Conservation (phyloP, 805 yeast species). For the Hanseniaspora clermontiae region DNA sequence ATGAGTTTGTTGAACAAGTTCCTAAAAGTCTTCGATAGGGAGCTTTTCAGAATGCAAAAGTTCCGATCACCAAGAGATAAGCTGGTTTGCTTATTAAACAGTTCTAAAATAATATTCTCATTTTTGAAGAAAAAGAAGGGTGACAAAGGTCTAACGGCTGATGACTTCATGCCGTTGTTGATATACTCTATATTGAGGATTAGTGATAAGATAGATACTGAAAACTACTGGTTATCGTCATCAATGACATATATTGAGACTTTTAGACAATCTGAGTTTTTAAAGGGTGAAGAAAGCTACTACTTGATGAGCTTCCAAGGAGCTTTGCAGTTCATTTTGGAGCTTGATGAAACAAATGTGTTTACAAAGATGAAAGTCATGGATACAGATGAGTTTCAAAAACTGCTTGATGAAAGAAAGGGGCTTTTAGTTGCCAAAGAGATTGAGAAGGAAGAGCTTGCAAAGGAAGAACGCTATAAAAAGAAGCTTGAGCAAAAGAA, state of each 20-base stretch:
- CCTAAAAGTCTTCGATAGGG: conserved; percentile 55
- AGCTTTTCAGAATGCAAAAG: conserved; percentile 62
- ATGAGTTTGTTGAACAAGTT: conserved; percentile 35
- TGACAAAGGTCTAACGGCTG: conserved; percentile 72
- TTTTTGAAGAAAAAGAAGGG: conserved; percentile 46
- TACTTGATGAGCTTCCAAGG: conserved; percentile 83
- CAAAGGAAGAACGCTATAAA: neutral
- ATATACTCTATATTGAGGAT: conserved; percentile 62
- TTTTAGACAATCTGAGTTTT: conserved; percentile 61
- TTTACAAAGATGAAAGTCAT: conserved; percentile 38
- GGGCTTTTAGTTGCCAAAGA: conserved; percentile 12
- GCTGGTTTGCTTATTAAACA: conserved; percentile 76
- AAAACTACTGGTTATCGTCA: conserved; percentile 45
- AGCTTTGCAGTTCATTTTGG: conserved; percentile 67
- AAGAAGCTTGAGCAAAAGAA: neutral
- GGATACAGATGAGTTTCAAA: conserved; percentile 47
- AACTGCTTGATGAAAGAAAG: conserved; percentile 26
- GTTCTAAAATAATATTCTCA: conserved; percentile 87
- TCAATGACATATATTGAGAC: conserved; percentile 77
- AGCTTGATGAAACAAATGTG: conserved; percentile 38
- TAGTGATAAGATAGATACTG: neutral
- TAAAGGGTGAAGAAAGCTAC: conserved; percentile 81
- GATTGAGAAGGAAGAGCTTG: conserved; percentile 1
- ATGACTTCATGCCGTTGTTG: conserved; percentile 78
- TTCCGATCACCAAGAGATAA: conserved; percentile 93